These are phyloP conservation scores for Rhizopus arrhizus DNA, from an alignment of 371 early-diverging fungal genomes.

Conservation along the genomic window DNA sequence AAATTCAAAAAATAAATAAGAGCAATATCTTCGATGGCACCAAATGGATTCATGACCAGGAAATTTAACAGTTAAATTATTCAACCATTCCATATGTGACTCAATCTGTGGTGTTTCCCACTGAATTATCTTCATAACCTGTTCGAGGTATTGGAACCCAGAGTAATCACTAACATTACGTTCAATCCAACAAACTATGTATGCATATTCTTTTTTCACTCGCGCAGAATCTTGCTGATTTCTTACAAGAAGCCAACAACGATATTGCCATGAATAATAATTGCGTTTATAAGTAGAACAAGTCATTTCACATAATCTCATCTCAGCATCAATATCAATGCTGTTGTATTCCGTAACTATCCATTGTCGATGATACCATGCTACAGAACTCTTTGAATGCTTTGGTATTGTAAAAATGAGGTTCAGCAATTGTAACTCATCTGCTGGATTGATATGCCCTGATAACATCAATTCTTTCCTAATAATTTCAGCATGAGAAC, in stretches of 20 bases:
- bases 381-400: slow-evolving; percentile 59
- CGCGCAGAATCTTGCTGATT: background rate
- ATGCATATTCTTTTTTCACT: slow-evolving; percentile 30
- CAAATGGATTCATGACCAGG: slow-evolving; percentile 65
- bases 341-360: slow-evolving; percentile 2
- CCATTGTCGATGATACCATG: slow-evolving; percentile 61
- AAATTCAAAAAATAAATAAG: slow-evolving; percentile 3
- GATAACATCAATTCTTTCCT: slow-evolving; percentile 49
- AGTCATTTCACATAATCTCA: slow-evolving; percentile 39
- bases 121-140: slow-evolving; percentile 23
- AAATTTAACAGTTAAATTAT: slow-evolving; percentile 40
- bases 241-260: slow-evolving; percentile 48
- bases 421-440: slow-evolving; percentile 47
- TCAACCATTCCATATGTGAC: slow-evolving; percentile 37
- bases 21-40: slow-evolving; percentile 60
- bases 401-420: slow-evolving; percentile 55
- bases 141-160: slow-evolving; percentile 56
- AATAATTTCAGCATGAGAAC: background rate
- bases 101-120: background rate
- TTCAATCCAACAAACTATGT: slow-evolving; percentile 42
- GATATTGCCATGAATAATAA: slow-evolving; percentile 61
- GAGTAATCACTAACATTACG: slow-evolving; percentile 62
- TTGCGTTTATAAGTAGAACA: slow-evolving; percentile 53
- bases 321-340: slow-evolving; percentile 38
- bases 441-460: slow-evolving; percentile 26